Percentiles rank a stretch among this genome's conserved stretches.
Conservation (phyloP, 345 rosid genomes). For the Tarenaya hassleriana region DNA sequence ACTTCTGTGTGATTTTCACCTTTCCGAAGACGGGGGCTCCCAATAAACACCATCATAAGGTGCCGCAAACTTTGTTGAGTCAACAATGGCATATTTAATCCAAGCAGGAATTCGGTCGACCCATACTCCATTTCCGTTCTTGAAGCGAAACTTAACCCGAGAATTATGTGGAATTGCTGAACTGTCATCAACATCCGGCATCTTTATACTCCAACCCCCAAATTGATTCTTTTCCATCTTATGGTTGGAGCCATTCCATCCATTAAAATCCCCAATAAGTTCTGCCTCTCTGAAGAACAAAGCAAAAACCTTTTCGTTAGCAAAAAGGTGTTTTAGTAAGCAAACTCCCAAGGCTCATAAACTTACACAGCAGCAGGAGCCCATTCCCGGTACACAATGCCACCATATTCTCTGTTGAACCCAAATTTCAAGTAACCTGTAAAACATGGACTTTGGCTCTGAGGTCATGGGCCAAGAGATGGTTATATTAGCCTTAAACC, state of each 20-base stretch:
- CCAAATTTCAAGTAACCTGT: constrained; percentile 70
- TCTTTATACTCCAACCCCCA: constrained; percentile 68
- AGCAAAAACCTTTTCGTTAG: constrained; percentile 8
- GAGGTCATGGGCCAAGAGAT: background rate
- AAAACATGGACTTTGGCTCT: background rate
- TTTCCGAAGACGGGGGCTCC: constrained; percentile 65
- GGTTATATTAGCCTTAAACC: background rate
- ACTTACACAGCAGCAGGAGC: constrained; percentile 82
- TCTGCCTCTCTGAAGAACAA: constrained; percentile 56
- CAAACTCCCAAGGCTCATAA: constrained; percentile 10
- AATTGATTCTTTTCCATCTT: constrained; percentile 61
- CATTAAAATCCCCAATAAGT: constrained; percentile 71
- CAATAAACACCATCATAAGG: constrained; percentile 75
- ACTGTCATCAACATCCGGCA: constrained; percentile 50
- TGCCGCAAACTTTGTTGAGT: constrained; percentile 53
- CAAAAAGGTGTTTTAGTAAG: constrained; percentile 9
- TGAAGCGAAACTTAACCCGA: constrained; percentile 64
- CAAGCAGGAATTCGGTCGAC: constrained; percentile 74
- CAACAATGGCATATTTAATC: constrained; percentile 67
- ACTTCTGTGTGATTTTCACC: constrained; percentile 30
- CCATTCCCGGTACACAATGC: constrained; percentile 70
- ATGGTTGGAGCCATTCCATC: constrained; percentile 74
- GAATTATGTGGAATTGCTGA: constrained; percentile 71
- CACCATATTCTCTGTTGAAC: constrained; percentile 52
- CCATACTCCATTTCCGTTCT: constrained; percentile 52